These are phyloP conservation scores for Rhodamnia argentea DNA, from an alignment of 345 rosid genomes.

Conservation along the genomic window DNA sequence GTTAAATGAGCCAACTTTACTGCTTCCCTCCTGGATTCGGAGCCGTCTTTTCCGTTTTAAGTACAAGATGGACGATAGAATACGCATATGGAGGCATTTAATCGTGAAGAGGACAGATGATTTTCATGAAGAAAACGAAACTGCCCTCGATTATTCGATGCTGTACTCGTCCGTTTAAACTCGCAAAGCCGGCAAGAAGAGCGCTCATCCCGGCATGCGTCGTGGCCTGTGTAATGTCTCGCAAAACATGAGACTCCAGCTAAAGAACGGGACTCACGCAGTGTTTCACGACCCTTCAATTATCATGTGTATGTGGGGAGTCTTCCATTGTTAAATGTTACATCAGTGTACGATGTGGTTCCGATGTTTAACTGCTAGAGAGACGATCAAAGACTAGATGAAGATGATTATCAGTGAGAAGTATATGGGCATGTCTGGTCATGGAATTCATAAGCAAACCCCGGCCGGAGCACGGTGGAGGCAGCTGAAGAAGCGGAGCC, in stretches of 20 bases:
- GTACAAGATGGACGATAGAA: background rate
- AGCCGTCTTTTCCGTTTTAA: background rate
- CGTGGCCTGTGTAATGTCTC: background rate
- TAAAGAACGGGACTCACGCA: background rate
- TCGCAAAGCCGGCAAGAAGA: background rate
- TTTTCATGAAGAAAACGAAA: background rate
- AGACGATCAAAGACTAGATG: background rate
- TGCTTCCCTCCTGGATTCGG: background rate
- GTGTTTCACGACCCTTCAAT: background rate
- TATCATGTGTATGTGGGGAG: background rate
- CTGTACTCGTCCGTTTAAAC: background rate
- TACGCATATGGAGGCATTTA: background rate
- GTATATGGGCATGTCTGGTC: background rate
- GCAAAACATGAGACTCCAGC: background rate
- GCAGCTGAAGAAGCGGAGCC: background rate
- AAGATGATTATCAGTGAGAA: background rate
- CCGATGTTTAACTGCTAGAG: background rate
- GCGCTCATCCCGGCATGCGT: background rate
- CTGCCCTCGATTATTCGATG: background rate
- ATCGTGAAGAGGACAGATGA: background rate
- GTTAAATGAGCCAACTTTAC: background rate
- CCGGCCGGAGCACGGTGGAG: background rate
- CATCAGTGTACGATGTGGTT: background rate
- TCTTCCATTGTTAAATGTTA: background rate
- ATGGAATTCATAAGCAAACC: background rate